Evolutionary conservation across 1,139 yeast species (phyloP), one percentile per base, ranked within the genome.

Genomic region (Schizosaccharomyces versatilis): DNA sequence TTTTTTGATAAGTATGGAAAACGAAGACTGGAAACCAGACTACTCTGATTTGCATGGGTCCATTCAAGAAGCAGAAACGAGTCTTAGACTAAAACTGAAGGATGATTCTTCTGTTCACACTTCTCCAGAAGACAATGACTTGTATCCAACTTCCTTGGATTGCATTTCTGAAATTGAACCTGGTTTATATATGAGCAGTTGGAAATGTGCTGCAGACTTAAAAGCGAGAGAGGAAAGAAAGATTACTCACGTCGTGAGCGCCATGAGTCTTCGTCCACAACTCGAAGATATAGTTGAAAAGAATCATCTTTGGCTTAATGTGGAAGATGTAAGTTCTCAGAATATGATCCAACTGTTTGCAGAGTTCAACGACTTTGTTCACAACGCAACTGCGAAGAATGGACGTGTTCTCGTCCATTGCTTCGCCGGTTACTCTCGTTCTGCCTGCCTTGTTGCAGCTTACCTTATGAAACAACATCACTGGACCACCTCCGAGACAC

Each of bases 401-500:
- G 63, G 62, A 6, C 64, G 65, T 19, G 65, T 69, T 6, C 62
- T 70, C 15, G 70, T 71, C 15, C 73, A 70, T 58, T 71, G 68
- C 59, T 59, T 54, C 7, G 95, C 95, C 38, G 98, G 98, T 1
- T 76, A 79, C 36, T 84, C 95, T 1, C 70, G 98, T 60, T 81
- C 95, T 1, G 84, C 78, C 0, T 70, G 94, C 0, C 71, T 85
- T 39, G 70, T 79, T 12, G 73, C 80, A 47, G 94, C 94, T 1
- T 90, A 81, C 65, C 67, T 90, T 59, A 86, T 90, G 93, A 76
- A 77, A 63, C 74, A 77, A 59, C 79, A 81, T 66, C 73, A 77
- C 7, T 72, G 84, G 65, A 68, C 70, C 7, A 68, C 77, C 15
- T 71, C 74, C 10, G 79, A 79, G 59, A 81, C 95, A 0, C 62